Evolutionary conservation across 2,329 filamentous ascomycete genomes (phyloP).

Genomic region (Hypomyces perniciosus): DNA sequence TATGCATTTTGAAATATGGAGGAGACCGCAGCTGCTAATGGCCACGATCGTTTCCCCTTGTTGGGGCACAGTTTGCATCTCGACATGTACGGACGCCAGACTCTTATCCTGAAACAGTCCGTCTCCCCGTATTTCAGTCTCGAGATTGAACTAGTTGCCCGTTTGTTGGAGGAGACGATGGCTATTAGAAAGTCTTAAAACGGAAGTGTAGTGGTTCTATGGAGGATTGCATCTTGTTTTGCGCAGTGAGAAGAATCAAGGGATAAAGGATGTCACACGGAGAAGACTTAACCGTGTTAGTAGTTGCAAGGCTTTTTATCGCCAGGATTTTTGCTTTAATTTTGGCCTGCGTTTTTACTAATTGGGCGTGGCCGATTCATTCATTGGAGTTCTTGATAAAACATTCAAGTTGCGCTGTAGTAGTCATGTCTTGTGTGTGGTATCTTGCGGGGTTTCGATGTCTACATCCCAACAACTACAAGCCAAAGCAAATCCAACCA

Average conservation of each 20-base stretch:
- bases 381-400: neutral
- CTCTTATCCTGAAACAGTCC: constrained; percentile 8
- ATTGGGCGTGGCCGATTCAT: neutral
- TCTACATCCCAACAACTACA: neutral
- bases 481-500: neutral
- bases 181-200: constrained; percentile 3
- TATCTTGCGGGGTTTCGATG: neutral
- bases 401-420: neutral
- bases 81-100: constrained; percentile 17
- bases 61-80: constrained; percentile 20
- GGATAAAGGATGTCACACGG: constrained; percentile 4
- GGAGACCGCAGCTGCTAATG: constrained; percentile 28
- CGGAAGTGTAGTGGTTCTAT: constrained; percentile 6
- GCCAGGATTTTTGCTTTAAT: constrained; percentile 11
- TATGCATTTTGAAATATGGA: constrained; percentile 54
- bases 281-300: constrained; percentile 11
- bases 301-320: constrained; percentile 14
- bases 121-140: neutral
- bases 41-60: constrained; percentile 9
- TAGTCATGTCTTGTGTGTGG: neutral
- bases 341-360: neutral
- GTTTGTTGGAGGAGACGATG: constrained; percentile 3
- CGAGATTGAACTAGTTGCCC: constrained; percentile 4
- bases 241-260: constrained; percentile 2
- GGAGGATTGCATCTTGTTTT: constrained; percentile 14